Evolutionary conservation across 2,329 filamentous ascomycete genomes (phyloP).

Genomic region (Phialocephala sp.): DNA sequence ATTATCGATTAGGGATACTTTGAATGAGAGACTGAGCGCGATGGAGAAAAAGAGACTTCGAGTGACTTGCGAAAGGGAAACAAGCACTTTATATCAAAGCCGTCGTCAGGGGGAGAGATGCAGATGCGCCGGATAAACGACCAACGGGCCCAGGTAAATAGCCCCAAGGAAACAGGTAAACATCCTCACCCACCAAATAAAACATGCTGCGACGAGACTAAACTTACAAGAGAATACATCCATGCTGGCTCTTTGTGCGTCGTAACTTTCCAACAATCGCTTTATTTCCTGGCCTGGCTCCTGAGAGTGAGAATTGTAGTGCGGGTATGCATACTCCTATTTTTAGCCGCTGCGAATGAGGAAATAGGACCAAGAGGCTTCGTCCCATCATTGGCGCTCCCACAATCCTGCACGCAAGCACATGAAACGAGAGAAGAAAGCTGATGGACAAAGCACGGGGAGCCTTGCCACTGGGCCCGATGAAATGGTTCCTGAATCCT

Average conservation of each 20-base stretch:
- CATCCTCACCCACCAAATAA: constrained; percentile 3
- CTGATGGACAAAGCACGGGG: background rate
- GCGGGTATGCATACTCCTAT: background rate
- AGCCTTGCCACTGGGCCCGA: constrained; percentile 2
- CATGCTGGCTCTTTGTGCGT: background rate
- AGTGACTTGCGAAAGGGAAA: constrained; percentile 10
- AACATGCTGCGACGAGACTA: background rate
- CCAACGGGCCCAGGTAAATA: constrained; percentile 10
- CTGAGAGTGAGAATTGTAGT: background rate
- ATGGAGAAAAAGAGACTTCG: constrained; percentile 3
- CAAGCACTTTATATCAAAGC: background rate
- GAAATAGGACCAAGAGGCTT: constrained; percentile 2
- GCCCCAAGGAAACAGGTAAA: constrained; percentile 5
- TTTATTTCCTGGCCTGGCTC: background rate
- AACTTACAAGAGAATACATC: background rate
- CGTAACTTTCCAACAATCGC: constrained; percentile 1
- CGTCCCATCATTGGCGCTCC: constrained; percentile 8
- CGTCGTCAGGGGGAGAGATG: background rate
- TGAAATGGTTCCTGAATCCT: background rate
- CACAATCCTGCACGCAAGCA: constrained; percentile 11
- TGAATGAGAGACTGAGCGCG: constrained; percentile 1
- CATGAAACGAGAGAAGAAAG: constrained; percentile 6
- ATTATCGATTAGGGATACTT: background rate
- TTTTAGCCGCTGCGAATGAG: constrained; percentile 2
- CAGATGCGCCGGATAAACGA: background rate